A percentile compares a stretch with the other conserved stretches of the same genome.
Conservation (phyloP, 192 early-diverging fungal species). For the Dissophora ornata region DNA sequence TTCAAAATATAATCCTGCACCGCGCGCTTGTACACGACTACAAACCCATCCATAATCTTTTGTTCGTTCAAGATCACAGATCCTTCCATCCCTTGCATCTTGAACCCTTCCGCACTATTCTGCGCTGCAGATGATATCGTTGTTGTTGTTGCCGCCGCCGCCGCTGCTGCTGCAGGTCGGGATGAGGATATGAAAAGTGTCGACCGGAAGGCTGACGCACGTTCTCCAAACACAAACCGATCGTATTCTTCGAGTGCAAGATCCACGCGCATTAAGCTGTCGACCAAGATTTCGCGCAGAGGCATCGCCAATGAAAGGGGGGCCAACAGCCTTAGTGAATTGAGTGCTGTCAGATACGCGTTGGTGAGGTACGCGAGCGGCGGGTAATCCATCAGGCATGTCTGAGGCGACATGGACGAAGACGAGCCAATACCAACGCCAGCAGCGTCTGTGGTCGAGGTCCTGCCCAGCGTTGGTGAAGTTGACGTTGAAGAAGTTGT, state of each 20-base stretch:
- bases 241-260: constrained; percentile 41
- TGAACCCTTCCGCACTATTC: neutral
- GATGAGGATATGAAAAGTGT: neutral
- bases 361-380: constrained; percentile 75
- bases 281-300: constrained; percentile 36
- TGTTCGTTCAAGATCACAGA: constrained; percentile 37
- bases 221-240: constrained; percentile 43
- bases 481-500: constrained; percentile 25
- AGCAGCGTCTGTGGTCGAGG: constrained; percentile 22
- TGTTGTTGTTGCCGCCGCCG: too few relatives aligned
- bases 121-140: neutral
- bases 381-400: constrained; percentile 70
- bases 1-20: constrained; percentile 52
- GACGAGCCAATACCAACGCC: neutral
- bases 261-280: constrained; percentile 33
- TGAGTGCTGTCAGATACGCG: constrained; percentile 69
- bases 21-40: constrained; percentile 48
- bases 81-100: constrained; percentile 29
- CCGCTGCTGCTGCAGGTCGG: neutral
- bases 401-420: constrained; percentile 63
- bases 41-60: constrained; percentile 48
- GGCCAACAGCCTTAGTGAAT: constrained; percentile 70
- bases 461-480: constrained; percentile 14
- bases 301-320: constrained; percentile 57
- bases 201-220: constrained; percentile 17